Evolutionary conservation across 768 basidiomycete genomes (phyloP).

Genomic region (Calocybe gangraenosa): DNA sequence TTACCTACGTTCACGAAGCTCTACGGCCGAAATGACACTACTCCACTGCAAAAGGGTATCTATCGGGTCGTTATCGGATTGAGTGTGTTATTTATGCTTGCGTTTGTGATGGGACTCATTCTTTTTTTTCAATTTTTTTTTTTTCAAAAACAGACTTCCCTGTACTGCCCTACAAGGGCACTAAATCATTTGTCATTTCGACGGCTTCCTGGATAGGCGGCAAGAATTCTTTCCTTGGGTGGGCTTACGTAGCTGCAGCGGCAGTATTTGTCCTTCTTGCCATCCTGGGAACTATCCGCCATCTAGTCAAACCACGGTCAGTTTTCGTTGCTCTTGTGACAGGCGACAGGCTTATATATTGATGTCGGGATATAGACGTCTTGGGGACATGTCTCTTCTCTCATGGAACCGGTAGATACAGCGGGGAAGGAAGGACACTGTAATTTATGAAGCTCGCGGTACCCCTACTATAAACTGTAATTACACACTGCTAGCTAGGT

Average conservation of each 20-base stretch:
- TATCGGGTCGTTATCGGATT: constrained; percentile 76
- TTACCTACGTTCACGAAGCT: constrained; percentile 96
- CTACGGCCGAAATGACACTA: constrained; percentile 85
- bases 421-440: constrained; percentile 3
- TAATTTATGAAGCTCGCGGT: constrained; percentile 14
- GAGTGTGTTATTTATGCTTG: constrained; percentile 67
- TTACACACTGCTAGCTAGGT: constrained; percentile 2
- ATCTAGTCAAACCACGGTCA: constrained; percentile 89
- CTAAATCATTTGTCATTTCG: constrained; percentile 95
- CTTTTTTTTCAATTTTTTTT: constrained; percentile 5
- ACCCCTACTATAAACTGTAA: background rate
- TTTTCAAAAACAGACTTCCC: constrained; percentile 72
- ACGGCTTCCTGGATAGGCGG: constrained; percentile 99
- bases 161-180: constrained; percentile 85
- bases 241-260: constrained; percentile 93
- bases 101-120: no score
- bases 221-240: constrained; percentile 97
- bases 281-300: constrained; percentile 83
- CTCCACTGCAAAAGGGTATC: constrained; percentile 62
- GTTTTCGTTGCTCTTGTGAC: constrained; percentile 14
- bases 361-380: constrained; percentile 44
- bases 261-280: constrained; percentile 86
- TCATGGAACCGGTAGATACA: constrained; percentile 70
- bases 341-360: background rate
- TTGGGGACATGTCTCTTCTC: constrained; percentile 83